Evolutionary conservation across 345 rosid species (phyloP).

Genomic region (Camelina laxa): DNA sequence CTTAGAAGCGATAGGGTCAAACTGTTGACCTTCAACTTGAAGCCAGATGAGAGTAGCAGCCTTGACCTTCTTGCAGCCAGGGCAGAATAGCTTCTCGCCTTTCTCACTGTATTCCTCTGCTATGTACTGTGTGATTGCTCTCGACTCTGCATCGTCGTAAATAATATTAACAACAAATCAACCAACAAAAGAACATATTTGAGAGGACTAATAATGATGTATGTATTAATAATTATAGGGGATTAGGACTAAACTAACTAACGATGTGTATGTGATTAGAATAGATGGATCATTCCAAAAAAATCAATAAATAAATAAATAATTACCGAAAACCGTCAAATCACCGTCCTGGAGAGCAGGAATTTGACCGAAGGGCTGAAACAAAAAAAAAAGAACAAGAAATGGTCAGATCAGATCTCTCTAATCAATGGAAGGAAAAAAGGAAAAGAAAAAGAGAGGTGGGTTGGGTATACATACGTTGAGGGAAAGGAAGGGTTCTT

Average conservation of each 20-base stretch:
- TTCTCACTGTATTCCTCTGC: slow-evolving; percentile 43
- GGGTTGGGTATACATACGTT: slow-evolving; percentile 45
- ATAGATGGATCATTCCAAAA: too few species aligned
- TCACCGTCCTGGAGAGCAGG: slow-evolving; percentile 54
- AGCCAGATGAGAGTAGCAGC: slow-evolving; percentile 47
- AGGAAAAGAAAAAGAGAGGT: too few species aligned
- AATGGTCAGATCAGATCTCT: neutral
- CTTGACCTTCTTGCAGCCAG: slow-evolving; percentile 37
- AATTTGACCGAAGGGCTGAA: slow-evolving; percentile 56
- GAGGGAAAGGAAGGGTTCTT: slow-evolving; percentile 55
- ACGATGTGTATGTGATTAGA: too few species aligned
- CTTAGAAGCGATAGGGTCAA: slow-evolving; percentile 26
- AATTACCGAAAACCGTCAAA: slow-evolving; percentile 49
- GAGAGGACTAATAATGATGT: too few species aligned
- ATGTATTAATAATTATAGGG: too few species aligned
- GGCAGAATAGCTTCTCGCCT: slow-evolving; percentile 38
- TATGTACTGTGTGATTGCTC: slow-evolving; percentile 51
- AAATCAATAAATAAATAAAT: neutral
- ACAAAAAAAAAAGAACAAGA: neutral
- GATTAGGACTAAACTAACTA: too few species aligned
- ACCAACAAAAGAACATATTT: too few species aligned
- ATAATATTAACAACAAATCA: too few species aligned
- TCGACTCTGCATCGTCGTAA: slow-evolving; percentile 41
- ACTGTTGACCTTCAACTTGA: slow-evolving; percentile 57
- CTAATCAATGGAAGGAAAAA: too few species aligned